Base-by-base conservation (phyloP, 2,329 filamentous ascomycete species). In the Ophiostoma himal-ulmi region DNA sequence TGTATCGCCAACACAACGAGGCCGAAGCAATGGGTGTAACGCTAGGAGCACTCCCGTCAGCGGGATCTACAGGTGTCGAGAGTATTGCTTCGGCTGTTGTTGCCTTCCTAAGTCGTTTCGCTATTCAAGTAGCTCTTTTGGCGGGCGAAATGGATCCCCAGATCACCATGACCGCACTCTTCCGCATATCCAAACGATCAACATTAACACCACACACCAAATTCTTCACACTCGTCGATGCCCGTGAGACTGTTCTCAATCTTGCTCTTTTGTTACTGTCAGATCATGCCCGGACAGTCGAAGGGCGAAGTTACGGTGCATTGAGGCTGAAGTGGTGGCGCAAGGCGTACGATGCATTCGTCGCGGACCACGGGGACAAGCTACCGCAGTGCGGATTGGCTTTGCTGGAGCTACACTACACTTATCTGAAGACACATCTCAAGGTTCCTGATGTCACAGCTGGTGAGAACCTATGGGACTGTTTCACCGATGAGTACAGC, bases 111-210 rank as follows among this genome's bases (percentile, higher is more conserved):
- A 67, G 66, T 36, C 71, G 71, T 0, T 73, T 73, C 37, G 60
- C 72, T 62, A 60, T 73, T 3, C 72, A 72, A 52, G 72, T 72
- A 0, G 69, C 62, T 5, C 52, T 73, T 36, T 34, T 73, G 20
- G 54, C 48, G 1, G 72, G 70, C 41, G 70, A 73, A 30, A 41
- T 70, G 10, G 69, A 69, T 26, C 52, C 52, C 7, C 52, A 57
- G 11, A 57, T 57, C n/a, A 22, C 52, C 8, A 57, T 57, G 52
- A 57, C 52, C 17, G n/a, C n/a, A 10, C 52, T 57, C 7, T 57
- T n/a, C 11, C 11, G 52, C 17, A 57, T 57, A 7, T 57, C 52
- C 8, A 57, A 57, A 26, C 52, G 52, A 26, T 13, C 52, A 26
- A 57, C 52, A 26, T 11, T 57, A 13, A 22, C n/a, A 10, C 52